These are phyloP conservation scores for Albophoma yamanashiensis DNA, from an alignment of 2,329 filamentous ascomycete species.

Conservation along the genomic window DNA sequence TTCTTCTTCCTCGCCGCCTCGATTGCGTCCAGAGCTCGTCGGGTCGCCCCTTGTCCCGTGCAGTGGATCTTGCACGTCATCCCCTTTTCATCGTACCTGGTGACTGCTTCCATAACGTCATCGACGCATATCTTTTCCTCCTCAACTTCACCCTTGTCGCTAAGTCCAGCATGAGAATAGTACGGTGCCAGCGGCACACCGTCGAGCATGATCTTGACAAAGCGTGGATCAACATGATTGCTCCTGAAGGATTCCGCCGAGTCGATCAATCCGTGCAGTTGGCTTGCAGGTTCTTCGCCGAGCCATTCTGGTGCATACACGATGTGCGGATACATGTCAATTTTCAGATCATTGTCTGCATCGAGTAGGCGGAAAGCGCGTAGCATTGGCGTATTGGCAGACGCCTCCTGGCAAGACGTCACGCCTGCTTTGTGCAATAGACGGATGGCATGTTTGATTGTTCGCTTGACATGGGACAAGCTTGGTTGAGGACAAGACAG, in stretches of 20 bases:
- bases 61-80: constrained; percentile 3
- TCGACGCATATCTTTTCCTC: constrained; percentile 1
- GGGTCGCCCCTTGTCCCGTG: not conserved
- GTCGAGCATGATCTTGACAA: constrained; percentile 2
- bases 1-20: not conserved
- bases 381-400: not conserved
- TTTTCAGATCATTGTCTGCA: not conserved
- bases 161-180: not conserved
- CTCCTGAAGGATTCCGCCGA: not conserved
- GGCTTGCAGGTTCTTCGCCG: not conserved
- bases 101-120: not conserved
- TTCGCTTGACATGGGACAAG: not conserved
- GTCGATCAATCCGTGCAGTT: not conserved
- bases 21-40: not conserved
- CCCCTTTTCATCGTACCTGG: not conserved
- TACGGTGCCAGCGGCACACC: not conserved
- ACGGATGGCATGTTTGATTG: not conserved
- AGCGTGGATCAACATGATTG: not conserved
- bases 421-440: not conserved
- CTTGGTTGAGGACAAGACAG: not conserved
- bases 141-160: not conserved
- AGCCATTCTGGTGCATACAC: not conserved
- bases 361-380: not conserved
- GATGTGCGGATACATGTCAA: constrained; percentile 1
- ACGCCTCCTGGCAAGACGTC: constrained; percentile 1